Conservation (phyloP, 75 land plant species). For the Picea sitchensis region DNA sequence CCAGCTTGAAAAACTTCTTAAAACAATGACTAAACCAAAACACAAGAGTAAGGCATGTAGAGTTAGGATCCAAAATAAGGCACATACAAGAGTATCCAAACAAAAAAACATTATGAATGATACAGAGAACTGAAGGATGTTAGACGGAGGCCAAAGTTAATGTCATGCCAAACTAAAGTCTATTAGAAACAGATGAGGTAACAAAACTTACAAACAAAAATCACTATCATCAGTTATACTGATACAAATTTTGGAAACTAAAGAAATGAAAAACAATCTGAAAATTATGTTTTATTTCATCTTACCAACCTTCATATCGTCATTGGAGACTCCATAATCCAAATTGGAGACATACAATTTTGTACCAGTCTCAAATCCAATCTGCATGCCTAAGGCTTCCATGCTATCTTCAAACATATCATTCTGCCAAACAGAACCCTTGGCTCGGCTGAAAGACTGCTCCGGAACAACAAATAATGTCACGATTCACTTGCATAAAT, state of each 20-base stretch:
- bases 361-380: slow-evolving; percentile 62
- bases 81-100: too few species aligned
- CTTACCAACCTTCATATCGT: slow-evolving; percentile 74
- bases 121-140: neutral
- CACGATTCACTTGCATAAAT: neutral
- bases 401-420: slow-evolving; percentile 60
- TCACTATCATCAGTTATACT: neutral
- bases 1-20: too few species aligned
- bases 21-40: too few species aligned
- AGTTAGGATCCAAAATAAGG: too few species aligned
- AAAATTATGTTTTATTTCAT: neutral
- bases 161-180: neutral
- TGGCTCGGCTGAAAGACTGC: slow-evolving; percentile 56
- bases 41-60: too few species aligned
- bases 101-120: too few species aligned
- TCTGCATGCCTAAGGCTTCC: slow-evolving; percentile 36
- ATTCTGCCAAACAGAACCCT: slow-evolving; percentile 51
- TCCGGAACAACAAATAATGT: neutral
- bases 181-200: neutral
- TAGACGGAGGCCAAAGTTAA: neutral
- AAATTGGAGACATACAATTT: slow-evolving; percentile 78
- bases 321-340: slow-evolving; percentile 77
- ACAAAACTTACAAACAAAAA: neutral
- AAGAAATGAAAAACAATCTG: neutral
- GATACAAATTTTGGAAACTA: neutral